A percentile compares a stretch with the other conserved stretches of the same genome.
These are phyloP conservation scores for Marasmius sp. DNA, from an alignment of 1,284 basidiomycete genomes.

Conservation along the genomic window DNA sequence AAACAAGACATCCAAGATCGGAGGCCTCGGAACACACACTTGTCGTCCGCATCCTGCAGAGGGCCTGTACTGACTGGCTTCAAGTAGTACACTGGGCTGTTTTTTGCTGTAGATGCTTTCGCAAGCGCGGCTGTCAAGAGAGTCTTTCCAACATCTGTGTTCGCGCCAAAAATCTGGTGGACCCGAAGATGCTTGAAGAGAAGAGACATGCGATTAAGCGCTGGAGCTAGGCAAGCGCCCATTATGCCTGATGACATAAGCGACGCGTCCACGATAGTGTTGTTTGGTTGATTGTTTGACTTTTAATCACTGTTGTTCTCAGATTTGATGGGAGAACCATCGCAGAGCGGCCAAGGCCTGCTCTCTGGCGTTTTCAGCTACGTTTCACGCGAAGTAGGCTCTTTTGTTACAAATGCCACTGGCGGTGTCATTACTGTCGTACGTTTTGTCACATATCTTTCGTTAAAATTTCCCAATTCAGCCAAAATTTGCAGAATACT, in stretches of 20 bases:
- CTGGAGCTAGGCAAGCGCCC: not conserved
- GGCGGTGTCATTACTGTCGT: slow-evolving; percentile 36
- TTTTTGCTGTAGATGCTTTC: slow-evolving; percentile 62
- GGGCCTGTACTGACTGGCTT: slow-evolving; percentile 92
- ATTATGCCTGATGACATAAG: not conserved
- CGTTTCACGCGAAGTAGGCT: slow-evolving; percentile 68
- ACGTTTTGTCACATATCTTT: not conserved
- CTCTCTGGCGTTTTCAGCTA: slow-evolving; percentile 66
- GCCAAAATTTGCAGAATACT: slow-evolving; percentile 9
- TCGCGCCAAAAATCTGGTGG: slow-evolving; percentile 90
- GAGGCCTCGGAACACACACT: slow-evolving; percentile 44
- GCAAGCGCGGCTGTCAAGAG: slow-evolving; percentile 83
- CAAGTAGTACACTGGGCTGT: slow-evolving; percentile 71
- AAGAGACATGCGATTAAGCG: slow-evolving; percentile 33
- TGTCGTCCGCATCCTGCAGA: slow-evolving; percentile 78
- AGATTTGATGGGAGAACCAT: slow-evolving; percentile 1
- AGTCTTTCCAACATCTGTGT: slow-evolving; percentile 93
- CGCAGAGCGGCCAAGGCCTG: slow-evolving; percentile 33
- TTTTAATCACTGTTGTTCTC: slow-evolving; percentile 2
- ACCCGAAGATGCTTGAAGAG: slow-evolving; percentile 80
- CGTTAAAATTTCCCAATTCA: slow-evolving; percentile 1
- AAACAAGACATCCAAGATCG: not conserved
- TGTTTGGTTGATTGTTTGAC: slow-evolving; percentile 3
- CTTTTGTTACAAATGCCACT: slow-evolving; percentile 66
- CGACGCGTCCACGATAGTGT: not conserved